Percentiles rank a stretch among this genome's conserved stretches.
phyloP scores from a whole-genome alignment of 2,329 filamentous ascomycete genomes.

The Hortaea werneckii region DNA sequence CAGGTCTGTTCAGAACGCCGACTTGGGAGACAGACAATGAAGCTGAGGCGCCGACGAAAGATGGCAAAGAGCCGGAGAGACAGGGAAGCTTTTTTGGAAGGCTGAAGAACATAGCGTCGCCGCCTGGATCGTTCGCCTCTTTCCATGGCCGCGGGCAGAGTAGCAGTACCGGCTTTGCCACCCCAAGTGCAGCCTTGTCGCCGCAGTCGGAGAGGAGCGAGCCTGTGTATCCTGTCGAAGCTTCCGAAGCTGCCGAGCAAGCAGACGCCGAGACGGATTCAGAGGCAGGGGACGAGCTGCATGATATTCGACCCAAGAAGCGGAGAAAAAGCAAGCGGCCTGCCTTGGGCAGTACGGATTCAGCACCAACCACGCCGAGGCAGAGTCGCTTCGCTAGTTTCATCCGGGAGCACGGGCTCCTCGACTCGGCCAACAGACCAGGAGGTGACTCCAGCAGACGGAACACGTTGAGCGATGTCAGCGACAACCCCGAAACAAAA shows the following conservation, averaged over 20 bases:
- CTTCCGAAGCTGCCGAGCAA: slow-evolving; percentile 63
- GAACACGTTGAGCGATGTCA: slow-evolving; percentile 33
- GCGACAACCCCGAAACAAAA: slow-evolving; percentile 25
- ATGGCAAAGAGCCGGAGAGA: slow-evolving; percentile 10
- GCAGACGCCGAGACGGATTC: slow-evolving; percentile 68
- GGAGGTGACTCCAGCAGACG: slow-evolving; percentile 47
- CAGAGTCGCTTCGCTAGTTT: slow-evolving; percentile 41
- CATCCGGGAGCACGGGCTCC: slow-evolving; percentile 33
- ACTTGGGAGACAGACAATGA: slow-evolving; percentile 18
- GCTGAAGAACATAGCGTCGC: slow-evolving; percentile 19
- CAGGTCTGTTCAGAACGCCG: slow-evolving; percentile 14
- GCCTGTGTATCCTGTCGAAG: slow-evolving; percentile 39
- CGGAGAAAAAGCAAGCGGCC: slow-evolving; percentile 53
- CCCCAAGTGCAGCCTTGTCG: slow-evolving; percentile 17
- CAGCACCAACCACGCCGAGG: slow-evolving; percentile 58
- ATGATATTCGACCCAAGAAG: slow-evolving; percentile 47
- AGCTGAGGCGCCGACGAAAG: slow-evolving; percentile 4
- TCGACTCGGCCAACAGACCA: slow-evolving; percentile 45
- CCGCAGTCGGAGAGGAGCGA: slow-evolving; percentile 24
- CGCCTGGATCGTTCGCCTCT: slow-evolving; percentile 5
- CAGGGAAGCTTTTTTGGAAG: slow-evolving; percentile 21
- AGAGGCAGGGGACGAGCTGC: slow-evolving; percentile 35
- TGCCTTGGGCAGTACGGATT: slow-evolving; percentile 47
- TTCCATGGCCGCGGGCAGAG: slow-evolving; percentile 9
- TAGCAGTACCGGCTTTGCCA: slow-evolving; percentile 10